Evolutionary conservation across 1,284 basidiomycete species (phyloP).

Genomic region (Calocybe gambosa): DNA sequence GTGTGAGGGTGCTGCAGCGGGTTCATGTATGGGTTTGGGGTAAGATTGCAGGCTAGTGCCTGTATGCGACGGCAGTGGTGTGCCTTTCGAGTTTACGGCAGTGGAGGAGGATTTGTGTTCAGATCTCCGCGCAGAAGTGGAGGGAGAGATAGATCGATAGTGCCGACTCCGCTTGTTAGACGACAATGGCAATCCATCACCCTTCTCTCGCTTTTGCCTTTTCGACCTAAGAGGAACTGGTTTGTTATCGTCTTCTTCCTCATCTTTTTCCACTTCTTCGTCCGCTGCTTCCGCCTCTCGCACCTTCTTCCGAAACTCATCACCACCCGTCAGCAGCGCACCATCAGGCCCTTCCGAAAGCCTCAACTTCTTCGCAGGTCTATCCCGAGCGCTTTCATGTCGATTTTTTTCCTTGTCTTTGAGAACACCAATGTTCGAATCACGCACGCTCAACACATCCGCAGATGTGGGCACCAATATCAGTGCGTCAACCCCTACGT

Average conservation of each 20-base stretch:
- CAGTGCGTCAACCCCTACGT: slow-evolving; percentile 8
- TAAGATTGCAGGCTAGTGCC: too few relatives aligned
- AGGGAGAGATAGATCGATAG: not conserved
- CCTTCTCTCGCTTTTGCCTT: slow-evolving; percentile 11
- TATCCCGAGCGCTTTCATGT: slow-evolving; percentile 13
- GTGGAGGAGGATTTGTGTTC: not conserved
- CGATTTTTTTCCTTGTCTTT: slow-evolving; percentile 19
- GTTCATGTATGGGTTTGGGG: not conserved
- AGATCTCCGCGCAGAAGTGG: too few relatives aligned
- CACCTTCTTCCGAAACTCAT: slow-evolving; percentile 13
- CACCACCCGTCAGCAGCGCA: not conserved
- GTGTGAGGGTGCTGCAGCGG: slow-evolving; percentile 9
- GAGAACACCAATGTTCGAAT: slow-evolving; percentile 1
- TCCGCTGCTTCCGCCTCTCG: too few relatives aligned
- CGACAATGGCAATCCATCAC: not conserved
- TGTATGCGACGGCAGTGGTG: too few relatives aligned
- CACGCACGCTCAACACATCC: slow-evolving; percentile 3
- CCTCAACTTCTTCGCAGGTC: slow-evolving; percentile 23
- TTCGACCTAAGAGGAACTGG: slow-evolving; percentile 12
- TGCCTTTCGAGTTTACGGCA: not conserved
- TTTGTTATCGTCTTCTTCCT: slow-evolving; percentile 11
- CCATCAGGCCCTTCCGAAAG: slow-evolving; percentile 7
- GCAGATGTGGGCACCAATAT: slow-evolving; percentile 7
- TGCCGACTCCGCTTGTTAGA: not conserved
- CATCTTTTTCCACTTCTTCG: slow-evolving; percentile 8